A percentile compares a stretch with the other conserved stretches of the same genome.
Evolutionary conservation across 805 yeast genomes (phyloP).

Genomic region (Candida broadrunensis): DNA sequence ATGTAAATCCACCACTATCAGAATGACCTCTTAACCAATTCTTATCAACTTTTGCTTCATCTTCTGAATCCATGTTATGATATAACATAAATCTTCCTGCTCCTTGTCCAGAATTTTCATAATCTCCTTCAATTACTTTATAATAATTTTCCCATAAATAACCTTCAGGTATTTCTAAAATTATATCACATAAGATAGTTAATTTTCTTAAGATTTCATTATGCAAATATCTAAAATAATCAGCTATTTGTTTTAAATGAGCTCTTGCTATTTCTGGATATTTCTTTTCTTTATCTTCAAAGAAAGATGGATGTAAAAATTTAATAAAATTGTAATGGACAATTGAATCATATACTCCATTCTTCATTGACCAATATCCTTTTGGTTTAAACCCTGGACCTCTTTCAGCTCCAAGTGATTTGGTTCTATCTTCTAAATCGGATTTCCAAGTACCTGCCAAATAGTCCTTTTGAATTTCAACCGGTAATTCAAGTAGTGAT

Average conservation of each 20-base stretch:
- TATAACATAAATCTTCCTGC: constrained; percentile 29
- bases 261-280: constrained; percentile 23
- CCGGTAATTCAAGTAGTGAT: constrained; percentile 37
- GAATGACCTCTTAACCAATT: constrained; percentile 31
- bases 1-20: constrained; percentile 27
- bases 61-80: constrained; percentile 21
- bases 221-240: constrained; percentile 21
- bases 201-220: constrained; percentile 18
- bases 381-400: constrained; percentile 28
- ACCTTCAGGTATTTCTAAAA: constrained; percentile 28
- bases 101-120: constrained; percentile 23
- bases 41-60: constrained; percentile 20
- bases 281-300: constrained; percentile 11
- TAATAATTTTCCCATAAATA: constrained; percentile 25
- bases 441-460: constrained; percentile 38
- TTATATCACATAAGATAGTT: constrained; percentile 21
- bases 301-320: constrained; percentile 20
- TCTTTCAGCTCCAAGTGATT: constrained; percentile 26
- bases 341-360: constrained; percentile 25
- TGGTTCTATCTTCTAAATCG: constrained; percentile 22
- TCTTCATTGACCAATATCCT: constrained; percentile 28
- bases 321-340: constrained; percentile 26
- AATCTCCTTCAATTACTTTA: constrained; percentile 19
- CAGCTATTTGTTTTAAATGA: constrained; percentile 19
- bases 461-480: constrained; percentile 34